These are phyloP conservation scores for Pythium oligandrum DNA, from an alignment of 352 stramenopile genomes.

Conservation along the genomic window DNA sequence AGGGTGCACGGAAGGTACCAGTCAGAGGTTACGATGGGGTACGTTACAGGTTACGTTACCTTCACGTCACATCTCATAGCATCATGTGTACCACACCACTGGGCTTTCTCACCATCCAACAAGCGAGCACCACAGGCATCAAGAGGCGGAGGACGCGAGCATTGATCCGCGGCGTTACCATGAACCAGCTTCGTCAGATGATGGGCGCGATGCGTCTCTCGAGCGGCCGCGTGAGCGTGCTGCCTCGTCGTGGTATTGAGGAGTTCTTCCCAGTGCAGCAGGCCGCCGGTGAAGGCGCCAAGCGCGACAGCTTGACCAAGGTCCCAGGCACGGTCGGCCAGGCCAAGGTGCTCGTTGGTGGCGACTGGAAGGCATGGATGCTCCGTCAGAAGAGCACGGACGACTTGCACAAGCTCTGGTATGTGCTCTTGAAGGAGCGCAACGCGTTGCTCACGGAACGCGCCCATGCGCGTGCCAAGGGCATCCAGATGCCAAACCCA, in stretches of 20 bases:
- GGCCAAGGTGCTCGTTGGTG: constrained; percentile 68
- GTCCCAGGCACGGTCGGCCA: constrained; percentile 57
- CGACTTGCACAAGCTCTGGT: constrained; percentile 98
- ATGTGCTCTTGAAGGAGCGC: constrained; percentile 96
- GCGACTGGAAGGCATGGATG: constrained; percentile 95
- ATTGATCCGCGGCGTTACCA: constrained; percentile 13
- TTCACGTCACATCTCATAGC: too few species aligned
- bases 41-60: too few species aligned
- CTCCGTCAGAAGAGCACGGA: constrained; percentile 97
- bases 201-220: constrained; percentile 57
- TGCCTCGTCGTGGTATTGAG: constrained; percentile 53
- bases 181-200: constrained; percentile 65
- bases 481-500: constrained; percentile 73
- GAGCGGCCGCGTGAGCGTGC: constrained; percentile 23
- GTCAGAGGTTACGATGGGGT: too few species aligned
- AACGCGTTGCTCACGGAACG: constrained; percentile 96
- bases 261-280: constrained; percentile 73
- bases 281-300: constrained; percentile 40
- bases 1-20: too few species aligned
- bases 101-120: too few species aligned
- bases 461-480: constrained; percentile 69
- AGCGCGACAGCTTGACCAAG: constrained; percentile 43
- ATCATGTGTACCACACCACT: too few species aligned
- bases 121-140: too few species aligned
- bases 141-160: too few species aligned